Base-by-base conservation (phyloP, 169 alveolate species). In the Eimeria falciformis region DNA sequence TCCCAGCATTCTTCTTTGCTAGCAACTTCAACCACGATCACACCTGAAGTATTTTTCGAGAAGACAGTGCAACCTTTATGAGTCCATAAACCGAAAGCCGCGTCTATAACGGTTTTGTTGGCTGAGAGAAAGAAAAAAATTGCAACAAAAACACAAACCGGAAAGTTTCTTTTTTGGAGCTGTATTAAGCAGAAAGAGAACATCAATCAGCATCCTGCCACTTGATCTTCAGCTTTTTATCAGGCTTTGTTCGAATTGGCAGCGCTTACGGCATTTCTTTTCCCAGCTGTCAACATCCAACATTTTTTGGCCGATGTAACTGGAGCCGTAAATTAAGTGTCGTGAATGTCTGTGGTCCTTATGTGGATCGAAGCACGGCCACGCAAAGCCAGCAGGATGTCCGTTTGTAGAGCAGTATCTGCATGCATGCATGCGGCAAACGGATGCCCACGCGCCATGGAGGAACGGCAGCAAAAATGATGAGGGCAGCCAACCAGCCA, bases 341-440 rank as follows among this genome's bases (percentile, higher is more conserved):
- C 37, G 0, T 4, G 62, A 40, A 3, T 12, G 14, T 37, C 25
- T 14, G 11, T 14, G 25, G 56, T 25, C 43, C 21, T 43, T 71
- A 0, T 0, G 18, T 14, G 83, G 83, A 12, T 14, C 2, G 58
- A 71, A 71, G 58, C 83, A 71, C 18, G 83, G 83, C 83, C 83
- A 71, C 33, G 43, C 21, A 7, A 71, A 37, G 53, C 83, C 83
- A 5, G 83, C 53, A 14, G 83, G 83, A 0, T 58, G 0, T 7
- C 56, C 56, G 56, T 37, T 37, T 9, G 58, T 7, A 18, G 83
- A 73, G 58, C 83, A 73, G 33, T 73, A 73, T 43, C 83, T 73
- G 33, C 83, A 73, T 33, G 40, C 40, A 33, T 33, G 40, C 40
- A 33, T 0, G 2, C 40, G 2, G 4, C 40, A 33, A 21, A 53